Base-by-base conservation (phyloP, 768 basidiomycete genomes). In the Amanita inopinata region DNA sequence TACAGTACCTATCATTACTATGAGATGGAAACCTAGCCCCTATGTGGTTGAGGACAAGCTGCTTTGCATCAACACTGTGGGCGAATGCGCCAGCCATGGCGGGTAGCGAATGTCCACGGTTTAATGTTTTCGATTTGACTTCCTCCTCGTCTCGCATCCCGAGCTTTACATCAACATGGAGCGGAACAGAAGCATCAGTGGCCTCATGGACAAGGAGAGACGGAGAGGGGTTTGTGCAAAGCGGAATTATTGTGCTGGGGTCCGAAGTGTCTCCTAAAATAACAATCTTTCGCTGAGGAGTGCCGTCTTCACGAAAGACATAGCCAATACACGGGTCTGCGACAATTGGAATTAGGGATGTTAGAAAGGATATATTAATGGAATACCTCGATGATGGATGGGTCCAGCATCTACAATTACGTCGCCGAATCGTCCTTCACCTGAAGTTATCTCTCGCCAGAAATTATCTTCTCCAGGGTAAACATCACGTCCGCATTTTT, bases 171-270 rank as follows among this genome's bases (percentile, higher is more conserved):
- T 80, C 78, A 42, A 83, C 68, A 36, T 65, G 51, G 2, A 46
- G 54, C 0, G 83, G 78, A 27, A 92, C 74, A 49, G 70, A 71
- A 0, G 81, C 78, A 53, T 91, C 87, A 2, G 85, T 89, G 1
- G 81, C 77, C 60, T 92, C 89, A 57, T 92, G 90, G n/a, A 91
- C 66, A 14, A 91, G 69, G n/a, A 91, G 65, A 20, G 79, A 74
- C 17, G 73, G 69, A 3, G 70, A 54, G 34, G 74, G 66, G 19
- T 61, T 54, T 33, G 51, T 51, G 56, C 73, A 74, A 17, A 86
- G 69, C 7, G 76, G 75, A n/a, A 71, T 59, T 38, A 85, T 71
- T 1, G 64, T 53, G 19, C 72, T 69, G 0, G 80, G 70, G 52
- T 90, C 79, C 48, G 62, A 74, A 1, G 85, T 88, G 54, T 91